These are phyloP conservation scores for Stipa capillata DNA, from an alignment of 176 grass and related monocot species.

Conservation along the genomic window DNA sequence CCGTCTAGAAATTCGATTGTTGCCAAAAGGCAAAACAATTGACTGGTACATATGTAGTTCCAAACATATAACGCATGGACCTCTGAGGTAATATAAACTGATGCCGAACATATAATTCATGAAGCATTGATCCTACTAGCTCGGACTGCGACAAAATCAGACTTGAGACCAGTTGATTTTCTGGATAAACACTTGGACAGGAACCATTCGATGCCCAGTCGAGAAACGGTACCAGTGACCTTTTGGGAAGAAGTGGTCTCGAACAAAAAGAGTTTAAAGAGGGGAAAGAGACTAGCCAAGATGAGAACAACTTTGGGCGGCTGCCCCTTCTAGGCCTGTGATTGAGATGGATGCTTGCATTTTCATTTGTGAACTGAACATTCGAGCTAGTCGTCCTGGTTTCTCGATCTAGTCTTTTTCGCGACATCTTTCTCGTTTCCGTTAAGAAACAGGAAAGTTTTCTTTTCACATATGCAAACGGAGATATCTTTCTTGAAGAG, in stretches of 20 bases:
- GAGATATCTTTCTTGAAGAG: not conserved
- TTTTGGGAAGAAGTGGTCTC: constrained; percentile 13
- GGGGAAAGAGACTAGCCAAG: constrained; percentile 26
- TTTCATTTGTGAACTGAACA: not conserved
- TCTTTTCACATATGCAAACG: not conserved
- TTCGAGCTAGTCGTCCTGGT: not conserved
- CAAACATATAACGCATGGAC: too few relatives aligned
- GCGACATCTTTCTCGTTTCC: not conserved
- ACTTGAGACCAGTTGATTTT: too few relatives aligned
- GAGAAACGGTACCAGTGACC: not conserved
- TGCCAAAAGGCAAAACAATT: too few relatives aligned
- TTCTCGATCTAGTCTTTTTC: not conserved
- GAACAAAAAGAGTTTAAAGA: constrained; percentile 21
- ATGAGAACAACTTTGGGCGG: constrained; percentile 32
- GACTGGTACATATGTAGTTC: too few relatives aligned
- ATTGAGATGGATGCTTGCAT: constrained; percentile 17
- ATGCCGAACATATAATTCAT: too few relatives aligned
- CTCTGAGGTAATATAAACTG: too few relatives aligned
- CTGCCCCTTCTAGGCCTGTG: constrained; percentile 7
- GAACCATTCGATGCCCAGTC: not conserved
- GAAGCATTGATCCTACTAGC: too few relatives aligned
- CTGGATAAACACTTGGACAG: not conserved
- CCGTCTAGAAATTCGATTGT: too few relatives aligned
- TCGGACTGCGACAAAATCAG: too few relatives aligned
- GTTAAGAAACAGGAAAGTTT: not conserved